Percentiles rank a stretch among this genome's conserved stretches.
Evolutionary conservation across 2,329 filamentous ascomycete species (phyloP).

Genomic region (Paraphaeosphaeria sporulosa): DNA sequence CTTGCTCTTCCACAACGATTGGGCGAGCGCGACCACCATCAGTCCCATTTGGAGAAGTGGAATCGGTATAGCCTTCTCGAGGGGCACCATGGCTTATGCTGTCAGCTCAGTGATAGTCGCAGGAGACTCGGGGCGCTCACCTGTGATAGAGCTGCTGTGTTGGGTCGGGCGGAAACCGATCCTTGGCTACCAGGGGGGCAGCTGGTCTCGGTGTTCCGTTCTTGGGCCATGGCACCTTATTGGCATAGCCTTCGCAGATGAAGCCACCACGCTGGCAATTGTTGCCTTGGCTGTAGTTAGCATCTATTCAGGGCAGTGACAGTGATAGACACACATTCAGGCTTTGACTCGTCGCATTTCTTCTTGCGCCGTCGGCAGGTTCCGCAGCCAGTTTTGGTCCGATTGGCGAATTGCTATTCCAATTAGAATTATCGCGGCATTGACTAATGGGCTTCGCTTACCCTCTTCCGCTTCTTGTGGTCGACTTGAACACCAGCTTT

Average conservation of each 20-base stretch:
- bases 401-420: slow-evolving; percentile 79
- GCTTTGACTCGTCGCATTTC: slow-evolving; percentile 95
- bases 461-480: slow-evolving; percentile 51
- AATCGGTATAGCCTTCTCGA: slow-evolving; percentile 48
- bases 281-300: slow-evolving; percentile 51
- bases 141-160: slow-evolving; percentile 41
- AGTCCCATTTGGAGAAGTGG: slow-evolving; percentile 31
- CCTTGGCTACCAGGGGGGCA: slow-evolving; percentile 84
- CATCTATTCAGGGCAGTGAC: slow-evolving; percentile 4
- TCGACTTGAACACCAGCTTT: slow-evolving; percentile 56
- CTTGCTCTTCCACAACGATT: slow-evolving; percentile 56
- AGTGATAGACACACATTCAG: slow-evolving; percentile 74
- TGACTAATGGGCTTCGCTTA: slow-evolving; percentile 40
- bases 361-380: slow-evolving; percentile 94
- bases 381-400: slow-evolving; percentile 94
- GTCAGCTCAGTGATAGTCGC: neutral
- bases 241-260: slow-evolving; percentile 87
- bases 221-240: slow-evolving; percentile 80
- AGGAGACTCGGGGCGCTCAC: slow-evolving; percentile 19
- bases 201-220: slow-evolving; percentile 65
- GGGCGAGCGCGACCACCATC: slow-evolving; percentile 58
- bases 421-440: slow-evolving; percentile 20
- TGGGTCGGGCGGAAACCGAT: slow-evolving; percentile 52
- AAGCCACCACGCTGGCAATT: slow-evolving; percentile 94
- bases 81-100: slow-evolving; percentile 22